Conservation (phyloP, 2,329 filamentous ascomycete species). For the Alternaria ventricosa region DNA sequence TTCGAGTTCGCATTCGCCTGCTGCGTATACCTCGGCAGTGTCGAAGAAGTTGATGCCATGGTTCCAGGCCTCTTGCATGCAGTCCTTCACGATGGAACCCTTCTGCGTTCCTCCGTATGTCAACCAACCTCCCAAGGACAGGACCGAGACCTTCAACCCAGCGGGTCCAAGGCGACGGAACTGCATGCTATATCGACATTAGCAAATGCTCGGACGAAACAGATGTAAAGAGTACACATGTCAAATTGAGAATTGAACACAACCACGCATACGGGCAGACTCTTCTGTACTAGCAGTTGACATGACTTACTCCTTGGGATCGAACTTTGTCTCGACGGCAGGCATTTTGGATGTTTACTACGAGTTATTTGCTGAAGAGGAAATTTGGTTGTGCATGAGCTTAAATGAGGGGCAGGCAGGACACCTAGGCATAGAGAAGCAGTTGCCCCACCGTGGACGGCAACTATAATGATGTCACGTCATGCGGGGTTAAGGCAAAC, state of each 20-base stretch:
- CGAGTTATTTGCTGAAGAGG: not conserved
- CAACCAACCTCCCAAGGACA: slow-evolving; percentile 56
- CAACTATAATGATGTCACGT: slow-evolving; percentile 13
- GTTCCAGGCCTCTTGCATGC: slow-evolving; percentile 58
- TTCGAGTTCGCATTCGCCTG: slow-evolving; percentile 67
- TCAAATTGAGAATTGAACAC: not conserved
- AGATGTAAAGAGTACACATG: not conserved
- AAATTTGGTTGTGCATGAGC: not conserved
- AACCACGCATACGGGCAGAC: not conserved
- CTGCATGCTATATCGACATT: slow-evolving; percentile 35
- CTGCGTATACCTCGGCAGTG: slow-evolving; percentile 61
- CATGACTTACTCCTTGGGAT: slow-evolving; percentile 50
- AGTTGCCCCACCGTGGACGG: not conserved
- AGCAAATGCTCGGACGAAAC: not conserved
- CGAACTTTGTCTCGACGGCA: slow-evolving; percentile 55
- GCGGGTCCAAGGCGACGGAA: slow-evolving; percentile 42
- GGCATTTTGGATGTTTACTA: slow-evolving; percentile 30
- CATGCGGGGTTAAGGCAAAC: not conserved
- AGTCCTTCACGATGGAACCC: slow-evolving; percentile 57
- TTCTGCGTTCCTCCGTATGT: slow-evolving; percentile 59
- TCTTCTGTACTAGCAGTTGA: not conserved
- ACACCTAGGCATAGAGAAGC: not conserved
- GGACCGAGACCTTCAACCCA: slow-evolving; percentile 59
- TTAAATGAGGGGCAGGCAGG: slow-evolving; percentile 23
- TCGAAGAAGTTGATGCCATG: slow-evolving; percentile 60